These are phyloP conservation scores for Eucalyptus globulus DNA, from an alignment of 345 rosid genomes.

Conservation along the genomic window DNA sequence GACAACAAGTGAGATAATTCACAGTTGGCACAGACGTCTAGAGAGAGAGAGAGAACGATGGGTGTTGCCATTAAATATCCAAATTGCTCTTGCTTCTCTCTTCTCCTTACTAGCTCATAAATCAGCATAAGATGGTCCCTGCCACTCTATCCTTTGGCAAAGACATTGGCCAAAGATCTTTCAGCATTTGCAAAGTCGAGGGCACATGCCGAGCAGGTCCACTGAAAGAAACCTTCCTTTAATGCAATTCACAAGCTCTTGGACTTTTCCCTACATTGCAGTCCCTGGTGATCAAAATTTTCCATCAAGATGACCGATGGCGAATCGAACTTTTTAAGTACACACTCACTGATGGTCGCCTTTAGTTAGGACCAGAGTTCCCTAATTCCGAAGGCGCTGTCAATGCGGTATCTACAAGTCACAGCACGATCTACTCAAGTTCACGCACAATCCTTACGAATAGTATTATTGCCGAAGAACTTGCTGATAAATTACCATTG, in stretches of 20 bases:
- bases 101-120: background rate
- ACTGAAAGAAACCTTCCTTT: background rate
- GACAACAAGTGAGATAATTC: background rate
- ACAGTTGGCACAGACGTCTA: background rate
- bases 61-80: background rate
- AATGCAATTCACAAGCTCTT: background rate
- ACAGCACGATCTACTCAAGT: background rate
- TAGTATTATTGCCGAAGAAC: background rate
- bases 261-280: background rate
- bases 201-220: background rate
- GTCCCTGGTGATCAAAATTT: background rate
- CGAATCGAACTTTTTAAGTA: background rate
- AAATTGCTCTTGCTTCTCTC: background rate
- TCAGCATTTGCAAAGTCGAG: background rate
- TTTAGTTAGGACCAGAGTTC: background rate
- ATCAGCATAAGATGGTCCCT: background rate
- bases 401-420: background rate
- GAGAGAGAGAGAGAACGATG: background rate
- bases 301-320: background rate
- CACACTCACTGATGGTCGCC: background rate
- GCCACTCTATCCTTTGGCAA: background rate
- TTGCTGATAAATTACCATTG: background rate
- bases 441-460: background rate
- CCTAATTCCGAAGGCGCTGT: background rate
- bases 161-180: background rate